These are phyloP conservation scores for Nowakowskiella sp. DNA, from an alignment of 192 early-diverging fungal genomes.

Conservation along the genomic window DNA sequence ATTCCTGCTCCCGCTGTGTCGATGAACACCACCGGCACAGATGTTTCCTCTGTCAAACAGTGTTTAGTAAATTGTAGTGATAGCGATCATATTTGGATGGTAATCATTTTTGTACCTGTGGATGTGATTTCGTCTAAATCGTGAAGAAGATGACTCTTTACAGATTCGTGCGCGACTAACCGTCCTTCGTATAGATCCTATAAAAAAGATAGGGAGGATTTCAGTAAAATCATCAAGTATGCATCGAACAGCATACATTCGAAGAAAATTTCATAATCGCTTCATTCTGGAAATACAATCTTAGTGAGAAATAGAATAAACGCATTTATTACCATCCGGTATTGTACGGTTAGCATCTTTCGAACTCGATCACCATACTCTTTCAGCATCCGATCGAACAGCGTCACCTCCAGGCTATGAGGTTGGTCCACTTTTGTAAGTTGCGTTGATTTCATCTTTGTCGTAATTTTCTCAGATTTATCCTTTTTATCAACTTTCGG, in stretches of 20 bases:
- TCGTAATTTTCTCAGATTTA: not conserved
- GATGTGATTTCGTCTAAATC: slow-evolving; percentile 50
- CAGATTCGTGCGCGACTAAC: slow-evolving; percentile 57
- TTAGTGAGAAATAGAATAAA: not conserved
- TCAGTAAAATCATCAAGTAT: not conserved
- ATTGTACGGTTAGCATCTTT: slow-evolving; percentile 70
- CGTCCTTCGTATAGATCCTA: slow-evolving; percentile 59
- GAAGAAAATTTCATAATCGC: slow-evolving; percentile 71
- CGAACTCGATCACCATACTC: slow-evolving; percentile 52
- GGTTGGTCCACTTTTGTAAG: not conserved
- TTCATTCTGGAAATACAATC: slow-evolving; percentile 35
- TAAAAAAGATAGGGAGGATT: slow-evolving; percentile 3
- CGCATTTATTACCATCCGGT: slow-evolving; percentile 58
- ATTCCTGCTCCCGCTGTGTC: slow-evolving; percentile 55
- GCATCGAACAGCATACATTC: not conserved
- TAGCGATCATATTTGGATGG: not conserved
- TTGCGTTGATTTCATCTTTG: slow-evolving; percentile 5
- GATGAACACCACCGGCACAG: slow-evolving; percentile 53
- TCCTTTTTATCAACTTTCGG: not conserved
- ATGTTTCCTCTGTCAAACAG: slow-evolving; percentile 49
- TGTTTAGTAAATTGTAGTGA: slow-evolving; percentile 8
- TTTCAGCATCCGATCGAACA: slow-evolving; percentile 72
- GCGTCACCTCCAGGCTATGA: slow-evolving; percentile 41
- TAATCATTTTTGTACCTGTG: slow-evolving; percentile 8
- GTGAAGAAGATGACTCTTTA: slow-evolving; percentile 51